Evolutionary conservation across 176 grass and related monocot species (phyloP).

Genomic region (Carex kokanica): DNA sequence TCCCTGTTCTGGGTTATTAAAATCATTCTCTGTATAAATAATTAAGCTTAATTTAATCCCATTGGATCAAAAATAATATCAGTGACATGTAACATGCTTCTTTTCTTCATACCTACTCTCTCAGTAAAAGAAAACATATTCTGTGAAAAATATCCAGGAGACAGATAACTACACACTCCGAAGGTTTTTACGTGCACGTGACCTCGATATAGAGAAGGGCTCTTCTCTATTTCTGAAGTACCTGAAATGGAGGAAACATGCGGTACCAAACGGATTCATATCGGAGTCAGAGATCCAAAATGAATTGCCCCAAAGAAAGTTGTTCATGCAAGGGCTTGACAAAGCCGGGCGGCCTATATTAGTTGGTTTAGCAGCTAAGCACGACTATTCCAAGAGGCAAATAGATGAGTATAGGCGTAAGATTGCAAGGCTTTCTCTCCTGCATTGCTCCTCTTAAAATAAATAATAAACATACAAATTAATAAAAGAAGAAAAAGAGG

Average conservation of each 20-base stretch:
- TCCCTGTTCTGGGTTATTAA: neutral
- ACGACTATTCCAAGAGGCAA: slow-evolving; percentile 21
- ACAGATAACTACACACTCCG: slow-evolving; percentile 22
- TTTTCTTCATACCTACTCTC: neutral
- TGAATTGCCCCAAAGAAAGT: slow-evolving; percentile 31
- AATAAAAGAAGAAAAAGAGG: neutral
- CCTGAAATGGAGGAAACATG: slow-evolving; percentile 24
- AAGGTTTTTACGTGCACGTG: slow-evolving; percentile 40
- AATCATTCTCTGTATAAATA: neutral
- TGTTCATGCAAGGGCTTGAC: slow-evolving; percentile 35
- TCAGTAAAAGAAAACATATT: neutral
- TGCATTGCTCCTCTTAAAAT: neutral
- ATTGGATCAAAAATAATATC: neutral
- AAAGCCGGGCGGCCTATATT: slow-evolving; percentile 25
- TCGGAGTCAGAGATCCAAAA: slow-evolving; percentile 36
- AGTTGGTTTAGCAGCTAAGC: slow-evolving; percentile 24
- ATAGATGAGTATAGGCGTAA: slow-evolving; percentile 36
- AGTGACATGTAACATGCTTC: neutral
- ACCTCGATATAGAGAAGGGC: slow-evolving; percentile 28
- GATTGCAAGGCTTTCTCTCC: neutral
- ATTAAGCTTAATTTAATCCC: neutral
- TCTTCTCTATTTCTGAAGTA: slow-evolving; percentile 24
- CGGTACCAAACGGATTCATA: slow-evolving; percentile 26
- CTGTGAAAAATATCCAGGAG: slow-evolving; percentile 17
- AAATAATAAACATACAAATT: neutral